Evolutionary conservation across 768 basidiomycete genomes (phyloP).

Genomic region (Baorangia bicolor): DNA sequence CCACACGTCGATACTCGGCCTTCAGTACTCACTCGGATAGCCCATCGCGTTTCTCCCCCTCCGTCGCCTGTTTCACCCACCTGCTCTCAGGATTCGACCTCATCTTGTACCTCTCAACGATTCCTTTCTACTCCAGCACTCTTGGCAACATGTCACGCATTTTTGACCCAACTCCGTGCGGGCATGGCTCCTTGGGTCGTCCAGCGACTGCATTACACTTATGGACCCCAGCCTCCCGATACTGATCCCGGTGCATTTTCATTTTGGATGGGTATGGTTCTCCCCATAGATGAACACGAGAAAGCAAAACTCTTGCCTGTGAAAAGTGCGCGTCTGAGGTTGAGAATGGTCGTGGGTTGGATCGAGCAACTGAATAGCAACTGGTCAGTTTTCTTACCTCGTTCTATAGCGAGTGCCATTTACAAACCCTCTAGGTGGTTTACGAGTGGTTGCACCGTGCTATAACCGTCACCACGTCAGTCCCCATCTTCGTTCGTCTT

Average conservation of each 20-base stretch:
- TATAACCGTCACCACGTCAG: constrained; percentile 24
- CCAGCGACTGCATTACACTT: constrained; percentile 77
- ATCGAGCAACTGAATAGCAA: constrained; percentile 73
- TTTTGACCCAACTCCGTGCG: constrained; percentile 56
- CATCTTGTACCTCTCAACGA: neutral
- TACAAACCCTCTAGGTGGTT: constrained; percentile 61
- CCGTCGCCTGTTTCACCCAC: neutral
- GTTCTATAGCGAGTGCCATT: constrained; percentile 18
- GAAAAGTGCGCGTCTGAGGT: constrained; percentile 69
- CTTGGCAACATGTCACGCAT: constrained; percentile 56
- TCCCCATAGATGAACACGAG: constrained; percentile 90
- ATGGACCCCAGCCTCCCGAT: constrained; percentile 68
- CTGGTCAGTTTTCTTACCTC: constrained; percentile 41
- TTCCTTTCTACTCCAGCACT: constrained; percentile 30
- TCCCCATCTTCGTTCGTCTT: constrained; percentile 1
- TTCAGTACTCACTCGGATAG: constrained; percentile 16
- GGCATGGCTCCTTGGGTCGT: constrained; percentile 93
- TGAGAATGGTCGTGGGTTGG: constrained; percentile 91
- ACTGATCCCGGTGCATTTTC: constrained; percentile 67
- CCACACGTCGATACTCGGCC: neutral
- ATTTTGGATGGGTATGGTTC: constrained; percentile 88
- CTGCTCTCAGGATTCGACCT: constrained; percentile 2
- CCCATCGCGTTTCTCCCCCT: constrained; percentile 9
- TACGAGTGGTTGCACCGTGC: constrained; percentile 64
- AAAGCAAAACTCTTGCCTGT: constrained; percentile 86